Conservation (phyloP, 2,329 filamentous ascomycete species). For the Colletotrichum sp. region DNA sequence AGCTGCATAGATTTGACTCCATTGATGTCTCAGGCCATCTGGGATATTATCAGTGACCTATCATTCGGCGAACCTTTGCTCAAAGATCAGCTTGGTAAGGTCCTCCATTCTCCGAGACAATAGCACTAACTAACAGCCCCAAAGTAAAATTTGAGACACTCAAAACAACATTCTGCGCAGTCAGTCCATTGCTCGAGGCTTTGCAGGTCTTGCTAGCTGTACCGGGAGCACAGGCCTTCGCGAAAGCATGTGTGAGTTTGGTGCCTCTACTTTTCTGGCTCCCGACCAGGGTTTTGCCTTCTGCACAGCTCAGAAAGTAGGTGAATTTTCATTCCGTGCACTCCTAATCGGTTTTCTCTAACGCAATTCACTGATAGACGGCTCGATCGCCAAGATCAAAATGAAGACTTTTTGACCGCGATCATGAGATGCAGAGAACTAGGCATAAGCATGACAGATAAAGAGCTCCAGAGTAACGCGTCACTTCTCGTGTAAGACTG, state of each 20-base stretch:
- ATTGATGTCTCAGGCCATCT: background rate
- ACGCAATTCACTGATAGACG: background rate
- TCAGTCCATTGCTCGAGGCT: background rate
- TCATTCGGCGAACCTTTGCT: background rate
- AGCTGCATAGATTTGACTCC: background rate
- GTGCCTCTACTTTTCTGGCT: background rate
- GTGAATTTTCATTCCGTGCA: background rate
- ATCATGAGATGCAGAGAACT: background rate
- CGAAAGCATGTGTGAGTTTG: background rate
- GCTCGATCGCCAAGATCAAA: background rate
- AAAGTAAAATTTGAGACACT: background rate
- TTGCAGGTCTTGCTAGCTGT: background rate
- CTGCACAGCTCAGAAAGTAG: background rate
- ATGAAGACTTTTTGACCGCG: background rate
- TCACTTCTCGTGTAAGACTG: background rate
- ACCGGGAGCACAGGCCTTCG: background rate
- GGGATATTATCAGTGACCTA: background rate
- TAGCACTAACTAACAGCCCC: background rate
- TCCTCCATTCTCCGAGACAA: background rate
- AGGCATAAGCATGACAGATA: background rate
- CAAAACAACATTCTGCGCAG: background rate
- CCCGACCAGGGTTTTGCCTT: background rate
- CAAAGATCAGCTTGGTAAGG: background rate
- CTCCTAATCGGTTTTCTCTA: background rate
- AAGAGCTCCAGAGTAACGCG: background rate